phyloP scores from a whole-genome alignment of 345 rosid genomes.

The Bruguiera parviflora region DNA sequence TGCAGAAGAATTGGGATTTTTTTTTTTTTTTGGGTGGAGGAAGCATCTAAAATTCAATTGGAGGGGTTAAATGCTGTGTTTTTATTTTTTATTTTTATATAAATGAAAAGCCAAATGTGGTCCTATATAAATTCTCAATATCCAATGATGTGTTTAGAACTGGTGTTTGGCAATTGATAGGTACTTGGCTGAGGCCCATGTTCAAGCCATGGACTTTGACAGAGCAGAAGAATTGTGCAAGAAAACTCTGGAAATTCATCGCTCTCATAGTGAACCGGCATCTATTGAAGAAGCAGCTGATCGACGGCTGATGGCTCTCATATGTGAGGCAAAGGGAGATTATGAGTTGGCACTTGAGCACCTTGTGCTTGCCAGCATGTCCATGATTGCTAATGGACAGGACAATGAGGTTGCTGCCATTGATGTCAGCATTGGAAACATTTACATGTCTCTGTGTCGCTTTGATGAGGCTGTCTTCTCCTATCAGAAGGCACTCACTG shows the following conservation, averaged over 20 bases:
- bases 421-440: slow-evolving; percentile 92
- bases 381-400: slow-evolving; percentile 92
- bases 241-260: slow-evolving; percentile 90
- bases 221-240: slow-evolving; percentile 93
- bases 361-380: slow-evolving; percentile 98
- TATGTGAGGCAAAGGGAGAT: slow-evolving; percentile 95
- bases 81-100: too few species aligned
- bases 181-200: slow-evolving; percentile 96
- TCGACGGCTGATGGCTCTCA: slow-evolving; percentile 84
- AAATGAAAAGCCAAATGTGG: too few species aligned
- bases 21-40: too few species aligned
- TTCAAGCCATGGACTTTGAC: slow-evolving; percentile 98
- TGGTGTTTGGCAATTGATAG: slow-evolving; percentile 35
- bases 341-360: slow-evolving; percentile 90
- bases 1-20: background rate
- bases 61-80: too few species aligned
- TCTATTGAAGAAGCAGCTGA: slow-evolving; percentile 97
- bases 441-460: slow-evolving; percentile 82
- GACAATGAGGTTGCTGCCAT: slow-evolving; percentile 93
- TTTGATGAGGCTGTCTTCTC: slow-evolving; percentile 96
- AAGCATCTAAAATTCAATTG: too few species aligned
- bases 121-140: too few species aligned
- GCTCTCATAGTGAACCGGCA: slow-evolving; percentile 95
- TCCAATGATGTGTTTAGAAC: background rate
- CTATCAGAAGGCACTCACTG: slow-evolving; percentile 97